Percentiles rank a stretch among this genome's conserved stretches.
These are phyloP conservation scores for Pelargonium citronellum DNA, from an alignment of 441 rosid genomes.

Conservation along the genomic window DNA sequence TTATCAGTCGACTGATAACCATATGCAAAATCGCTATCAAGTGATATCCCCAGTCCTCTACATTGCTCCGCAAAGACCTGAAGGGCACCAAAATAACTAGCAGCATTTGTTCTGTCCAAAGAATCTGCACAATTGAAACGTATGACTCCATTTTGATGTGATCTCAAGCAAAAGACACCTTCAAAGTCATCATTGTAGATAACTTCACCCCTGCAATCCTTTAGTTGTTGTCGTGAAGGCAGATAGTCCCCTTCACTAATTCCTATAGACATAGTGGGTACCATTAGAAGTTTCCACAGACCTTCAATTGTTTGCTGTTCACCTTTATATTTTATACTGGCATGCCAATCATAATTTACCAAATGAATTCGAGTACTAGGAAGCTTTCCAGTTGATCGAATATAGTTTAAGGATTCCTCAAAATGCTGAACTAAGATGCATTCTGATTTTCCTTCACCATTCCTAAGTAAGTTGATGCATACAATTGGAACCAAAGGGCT, in stretches of 20 bases:
- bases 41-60: constrained; percentile 78
- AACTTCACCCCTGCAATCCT: constrained; percentile 88
- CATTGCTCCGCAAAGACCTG: constrained; percentile 97
- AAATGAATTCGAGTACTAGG: constrained; percentile 58
- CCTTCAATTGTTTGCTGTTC: constrained; percentile 91
- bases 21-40: constrained; percentile 68
- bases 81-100: constrained; percentile 88
- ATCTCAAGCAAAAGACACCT: constrained; percentile 91
- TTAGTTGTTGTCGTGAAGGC: constrained; percentile 63
- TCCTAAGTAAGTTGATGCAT: constrained; percentile 81
- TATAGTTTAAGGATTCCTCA: constrained; percentile 68
- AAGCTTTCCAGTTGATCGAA: constrained; percentile 67
- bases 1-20: constrained; percentile 53
- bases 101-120: constrained; percentile 95
- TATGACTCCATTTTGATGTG: constrained; percentile 90
- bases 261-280: constrained; percentile 63
- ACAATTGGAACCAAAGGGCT: constrained; percentile 69
- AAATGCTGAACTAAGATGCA: constrained; percentile 86
- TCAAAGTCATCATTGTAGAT: constrained; percentile 60
- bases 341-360: constrained; percentile 95
- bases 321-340: constrained; percentile 66
- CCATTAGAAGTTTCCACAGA: constrained; percentile 72
- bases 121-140: constrained; percentile 98
- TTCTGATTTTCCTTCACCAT: constrained; percentile 89
- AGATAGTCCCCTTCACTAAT: constrained; percentile 91